Conservation (phyloP, 2,329 filamentous ascomycete genomes). For the Sporothrix sp. region DNA sequence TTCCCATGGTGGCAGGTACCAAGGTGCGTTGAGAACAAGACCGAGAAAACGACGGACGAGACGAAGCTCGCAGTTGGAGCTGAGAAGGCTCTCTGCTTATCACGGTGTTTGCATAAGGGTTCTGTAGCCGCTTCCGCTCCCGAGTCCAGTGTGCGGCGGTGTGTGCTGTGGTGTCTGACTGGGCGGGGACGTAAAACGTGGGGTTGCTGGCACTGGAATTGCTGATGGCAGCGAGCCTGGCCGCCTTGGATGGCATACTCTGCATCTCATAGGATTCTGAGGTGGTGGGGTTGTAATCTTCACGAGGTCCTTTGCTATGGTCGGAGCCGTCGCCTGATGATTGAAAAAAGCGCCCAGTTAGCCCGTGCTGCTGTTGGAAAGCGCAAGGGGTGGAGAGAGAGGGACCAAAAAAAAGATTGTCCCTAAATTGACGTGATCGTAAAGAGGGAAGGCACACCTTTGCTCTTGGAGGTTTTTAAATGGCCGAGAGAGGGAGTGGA, state of each 20-base stretch:
- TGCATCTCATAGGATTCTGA: constrained; percentile 1
- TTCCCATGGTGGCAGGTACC: not conserved
- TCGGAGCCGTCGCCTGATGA: not conserved
- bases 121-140: not conserved
- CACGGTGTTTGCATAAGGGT: not conserved
- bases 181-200: not conserved
- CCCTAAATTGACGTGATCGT: not conserved
- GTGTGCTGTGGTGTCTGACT: not conserved
- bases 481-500: not conserved
- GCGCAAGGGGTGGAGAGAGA: not conserved
- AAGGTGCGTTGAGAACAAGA: not conserved
- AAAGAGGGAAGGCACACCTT: constrained; percentile 3
- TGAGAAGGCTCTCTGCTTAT: not conserved
- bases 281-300: not conserved
- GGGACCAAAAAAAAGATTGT: too few species aligned
- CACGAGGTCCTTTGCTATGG: not conserved
- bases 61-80: not conserved
- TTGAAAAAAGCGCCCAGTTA: not conserved
- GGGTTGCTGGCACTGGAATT: not conserved
- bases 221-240: not conserved
- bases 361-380: not conserved
- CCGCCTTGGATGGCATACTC: not conserved
- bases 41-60: not conserved
- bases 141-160: not conserved
- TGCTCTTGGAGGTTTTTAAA: not conserved